phyloP scores from a whole-genome alignment of 169 alveolate genomes.

The Plasmodium gonderi region DNA sequence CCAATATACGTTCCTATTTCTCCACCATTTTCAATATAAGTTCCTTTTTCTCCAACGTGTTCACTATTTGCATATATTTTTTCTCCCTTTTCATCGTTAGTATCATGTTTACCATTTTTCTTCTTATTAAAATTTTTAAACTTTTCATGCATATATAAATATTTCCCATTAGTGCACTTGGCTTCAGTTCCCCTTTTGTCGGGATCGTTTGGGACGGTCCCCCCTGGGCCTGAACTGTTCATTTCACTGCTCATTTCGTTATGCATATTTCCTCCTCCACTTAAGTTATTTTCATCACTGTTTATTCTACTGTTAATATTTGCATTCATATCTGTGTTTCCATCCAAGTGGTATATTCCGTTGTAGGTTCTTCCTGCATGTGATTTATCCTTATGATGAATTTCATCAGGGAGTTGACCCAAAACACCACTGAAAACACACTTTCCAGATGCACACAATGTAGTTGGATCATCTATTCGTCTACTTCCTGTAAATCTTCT shows the following conservation, averaged over 20 bases:
- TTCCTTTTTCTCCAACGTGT: too few species aligned
- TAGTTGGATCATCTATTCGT: not conserved
- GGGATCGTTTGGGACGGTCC: not conserved
- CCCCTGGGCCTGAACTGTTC: not conserved
- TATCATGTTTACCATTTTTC: too few species aligned
- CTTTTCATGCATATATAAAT: constrained; percentile 9
- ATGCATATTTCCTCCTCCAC: not conserved
- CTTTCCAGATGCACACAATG: not conserved
- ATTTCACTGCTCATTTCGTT: not conserved
- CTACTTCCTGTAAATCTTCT: not conserved
- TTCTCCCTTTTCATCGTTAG: too few species aligned
- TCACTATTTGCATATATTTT: too few species aligned
- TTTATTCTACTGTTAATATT: not conserved
- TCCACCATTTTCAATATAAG: too few species aligned
- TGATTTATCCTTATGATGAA: too few species aligned
- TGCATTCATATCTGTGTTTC: not conserved
- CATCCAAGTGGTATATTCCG: too few species aligned
- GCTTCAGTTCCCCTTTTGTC: not conserved
- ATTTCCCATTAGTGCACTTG: not conserved
- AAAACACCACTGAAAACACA: not conserved
- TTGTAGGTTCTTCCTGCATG: too few species aligned
- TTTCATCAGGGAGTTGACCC: too few species aligned
- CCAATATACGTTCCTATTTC: too few species aligned
- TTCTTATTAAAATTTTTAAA: constrained; percentile 4
- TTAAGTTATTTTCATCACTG: not conserved